These are phyloP conservation scores for Hanseniaspora opuntiae DNA, from an alignment of 805 yeast genomes.

Conservation along the genomic window DNA sequence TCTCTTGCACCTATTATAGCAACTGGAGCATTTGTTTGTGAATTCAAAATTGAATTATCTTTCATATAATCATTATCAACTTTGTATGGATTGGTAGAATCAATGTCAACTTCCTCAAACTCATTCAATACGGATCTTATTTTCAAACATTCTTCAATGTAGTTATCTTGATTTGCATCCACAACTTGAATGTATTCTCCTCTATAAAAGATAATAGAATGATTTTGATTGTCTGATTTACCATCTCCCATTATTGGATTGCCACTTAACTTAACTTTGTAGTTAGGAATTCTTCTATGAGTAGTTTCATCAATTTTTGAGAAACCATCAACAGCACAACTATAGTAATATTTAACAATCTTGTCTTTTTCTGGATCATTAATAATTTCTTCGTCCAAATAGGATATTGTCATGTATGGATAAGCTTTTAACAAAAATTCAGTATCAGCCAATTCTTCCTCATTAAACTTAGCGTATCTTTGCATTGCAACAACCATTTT, in stretches of 20 bases:
- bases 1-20: constrained; percentile 94
- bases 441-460: constrained; percentile 54
- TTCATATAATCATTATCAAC: constrained; percentile 41
- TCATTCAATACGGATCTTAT: constrained; percentile 78
- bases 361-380: constrained; percentile 17
- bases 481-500: constrained; percentile 79
- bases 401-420: constrained; percentile 50
- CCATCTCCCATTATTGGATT: constrained; percentile 95
- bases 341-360: constrained; percentile 31
- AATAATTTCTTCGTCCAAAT: constrained; percentile 34
- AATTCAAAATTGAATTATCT: constrained; percentile 7
- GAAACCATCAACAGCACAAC: constrained; percentile 55
- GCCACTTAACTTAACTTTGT: constrained; percentile 68
- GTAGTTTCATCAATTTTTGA: constrained; percentile 36
- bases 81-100: constrained; percentile 38
- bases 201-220: constrained; percentile 70
- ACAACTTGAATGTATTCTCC: constrained; percentile 92
- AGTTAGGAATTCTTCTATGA: constrained; percentile 47
- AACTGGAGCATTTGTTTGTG: constrained; percentile 36
- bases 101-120: constrained; percentile 64
- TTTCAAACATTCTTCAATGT: constrained; percentile 84
- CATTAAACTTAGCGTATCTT: constrained; percentile 50
- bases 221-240: constrained; percentile 88
- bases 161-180: constrained; percentile 94
- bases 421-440: constrained; percentile 55